Base-by-base conservation (phyloP, 2,329 filamentous ascomycete species). In the Pestalotiopsis sp. region DNA sequence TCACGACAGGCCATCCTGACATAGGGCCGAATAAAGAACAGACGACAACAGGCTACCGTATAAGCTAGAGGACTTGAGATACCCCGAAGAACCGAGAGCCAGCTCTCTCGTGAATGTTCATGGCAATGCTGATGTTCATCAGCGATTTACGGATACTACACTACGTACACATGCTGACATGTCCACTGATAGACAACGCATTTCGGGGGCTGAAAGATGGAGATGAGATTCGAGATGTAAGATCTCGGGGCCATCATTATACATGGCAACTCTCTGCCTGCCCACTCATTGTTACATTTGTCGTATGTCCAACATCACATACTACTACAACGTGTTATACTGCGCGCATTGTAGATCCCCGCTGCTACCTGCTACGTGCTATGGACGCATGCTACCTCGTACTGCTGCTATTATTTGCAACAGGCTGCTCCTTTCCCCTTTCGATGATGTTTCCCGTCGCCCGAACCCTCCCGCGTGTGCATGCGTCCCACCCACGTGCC, bases 401-500 rank as follows among this genome's bases (percentile, higher is more conserved):
- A 11, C 20, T 52, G 45, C 20, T 52, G 45, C 45, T 52, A 52
- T 23, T 11, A 52, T 52, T n/a, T 52, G 20, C 20, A 20, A n/a
- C 11, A 9, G 17, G 59, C 59, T 41, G 27, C 59, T 62, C 59
- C 31, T 62, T 62, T n/a, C 59, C 59, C 27, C 17, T 36, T 62
- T 17, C 17, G 61, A 64, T n/a, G 61, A 41, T 17, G 38, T 45
- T 27, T 64, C 61, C 61, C 61, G 61, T 62, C 59, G 27, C 36
- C 59, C 59, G 27, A 20, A 31, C 38, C 61, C 17, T 52, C 36
- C 61, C 39, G 61, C 41, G 20, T 45, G 17, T 64, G 61, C 61
- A 64, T 45, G 39, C 20, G 20, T 64, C 49, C 36, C 61, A 64
- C 61, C 36, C 61, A 64, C 61, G 61, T 64, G 61, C 61, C 38